Evolutionary conservation across 2,329 filamentous ascomycete genomes (phyloP).

Genomic region (Stachybotrys elegans): DNA sequence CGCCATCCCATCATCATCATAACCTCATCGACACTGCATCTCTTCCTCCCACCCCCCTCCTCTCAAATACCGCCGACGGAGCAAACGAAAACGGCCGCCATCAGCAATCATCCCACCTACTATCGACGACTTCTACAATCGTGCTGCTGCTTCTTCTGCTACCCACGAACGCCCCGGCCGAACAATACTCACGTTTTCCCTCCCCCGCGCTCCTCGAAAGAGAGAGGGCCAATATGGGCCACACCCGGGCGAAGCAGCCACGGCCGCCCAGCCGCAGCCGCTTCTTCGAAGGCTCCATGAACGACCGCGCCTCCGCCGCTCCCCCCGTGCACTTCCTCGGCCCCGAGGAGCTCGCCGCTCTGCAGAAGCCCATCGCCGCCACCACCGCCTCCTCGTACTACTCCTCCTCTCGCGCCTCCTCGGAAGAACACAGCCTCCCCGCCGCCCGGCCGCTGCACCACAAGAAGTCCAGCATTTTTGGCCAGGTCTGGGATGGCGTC

Average conservation of each 20-base stretch:
- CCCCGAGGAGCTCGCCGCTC: slow-evolving; percentile 24
- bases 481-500: slow-evolving; percentile 34
- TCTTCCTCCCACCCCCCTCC: too few relatives aligned
- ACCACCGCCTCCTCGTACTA: slow-evolving; percentile 3
- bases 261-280: slow-evolving; percentile 36
- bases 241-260: slow-evolving; percentile 24
- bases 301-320: slow-evolving; percentile 66
- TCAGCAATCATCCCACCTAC: too few relatives aligned
- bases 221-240: slow-evolving; percentile 17
- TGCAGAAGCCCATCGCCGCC: slow-evolving; percentile 20
- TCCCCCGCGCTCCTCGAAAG: background rate
- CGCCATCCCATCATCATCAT: too few relatives aligned
- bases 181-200: background rate
- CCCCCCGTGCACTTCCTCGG: slow-evolving; percentile 66
- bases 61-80: too few relatives aligned
- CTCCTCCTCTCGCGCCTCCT: background rate
- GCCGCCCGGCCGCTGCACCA: background rate
- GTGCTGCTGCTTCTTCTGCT: too few relatives aligned
- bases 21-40: too few relatives aligned
- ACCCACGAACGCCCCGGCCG: slow-evolving; percentile 18
- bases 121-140: too few relatives aligned
- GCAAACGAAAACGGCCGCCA: too few relatives aligned
- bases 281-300: slow-evolving; percentile 82
- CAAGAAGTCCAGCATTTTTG: slow-evolving; percentile 25
- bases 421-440: background rate